phyloP scores from a whole-genome alignment of 371 early-diverging fungal genomes.

The Syncephalastrum monosporum region DNA sequence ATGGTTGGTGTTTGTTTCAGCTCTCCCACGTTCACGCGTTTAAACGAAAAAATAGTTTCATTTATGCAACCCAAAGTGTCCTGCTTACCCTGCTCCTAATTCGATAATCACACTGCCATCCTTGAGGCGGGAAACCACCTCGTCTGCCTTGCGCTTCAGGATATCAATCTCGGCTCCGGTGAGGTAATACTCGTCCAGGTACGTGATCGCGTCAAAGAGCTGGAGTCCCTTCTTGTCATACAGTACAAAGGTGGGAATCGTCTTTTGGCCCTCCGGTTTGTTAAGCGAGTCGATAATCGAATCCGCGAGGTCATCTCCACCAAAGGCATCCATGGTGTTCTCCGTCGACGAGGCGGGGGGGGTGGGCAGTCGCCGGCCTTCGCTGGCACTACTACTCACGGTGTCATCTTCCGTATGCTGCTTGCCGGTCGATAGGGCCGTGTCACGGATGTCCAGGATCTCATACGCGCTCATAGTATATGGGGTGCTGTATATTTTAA shows the following conservation, averaged over 20 bases:
- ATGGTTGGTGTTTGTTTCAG: too few relatives aligned
- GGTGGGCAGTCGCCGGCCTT: conserved; percentile 22
- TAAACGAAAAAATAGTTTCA: neutral
- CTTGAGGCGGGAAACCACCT: conserved; percentile 63
- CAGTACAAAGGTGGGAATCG: conserved; percentile 73
- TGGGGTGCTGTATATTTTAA: too few relatives aligned
- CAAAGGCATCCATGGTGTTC: conserved; percentile 38
- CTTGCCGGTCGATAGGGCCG: neutral
- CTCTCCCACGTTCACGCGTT: neutral
- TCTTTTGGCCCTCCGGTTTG: conserved; percentile 36
- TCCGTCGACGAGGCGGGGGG: conserved; percentile 29
- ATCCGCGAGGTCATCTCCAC: conserved; percentile 37
- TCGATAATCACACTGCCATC: conserved; percentile 76
- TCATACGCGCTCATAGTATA: conserved; percentile 13
- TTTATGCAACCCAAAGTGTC: neutral
- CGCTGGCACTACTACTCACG: neutral
- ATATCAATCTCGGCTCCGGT: conserved; percentile 83
- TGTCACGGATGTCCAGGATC: conserved; percentile 34
- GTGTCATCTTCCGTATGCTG: neutral
- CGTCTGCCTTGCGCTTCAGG: conserved; percentile 57
- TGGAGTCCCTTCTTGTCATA: conserved; percentile 85
- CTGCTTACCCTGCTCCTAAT: conserved; percentile 79
- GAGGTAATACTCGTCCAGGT: conserved; percentile 83
- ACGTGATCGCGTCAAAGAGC: conserved; percentile 86
- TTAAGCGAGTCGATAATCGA: conserved; percentile 49